Evolutionary conservation across 2,329 filamentous ascomycete species (phyloP).

Genomic region (Colletotrichum lupini): DNA sequence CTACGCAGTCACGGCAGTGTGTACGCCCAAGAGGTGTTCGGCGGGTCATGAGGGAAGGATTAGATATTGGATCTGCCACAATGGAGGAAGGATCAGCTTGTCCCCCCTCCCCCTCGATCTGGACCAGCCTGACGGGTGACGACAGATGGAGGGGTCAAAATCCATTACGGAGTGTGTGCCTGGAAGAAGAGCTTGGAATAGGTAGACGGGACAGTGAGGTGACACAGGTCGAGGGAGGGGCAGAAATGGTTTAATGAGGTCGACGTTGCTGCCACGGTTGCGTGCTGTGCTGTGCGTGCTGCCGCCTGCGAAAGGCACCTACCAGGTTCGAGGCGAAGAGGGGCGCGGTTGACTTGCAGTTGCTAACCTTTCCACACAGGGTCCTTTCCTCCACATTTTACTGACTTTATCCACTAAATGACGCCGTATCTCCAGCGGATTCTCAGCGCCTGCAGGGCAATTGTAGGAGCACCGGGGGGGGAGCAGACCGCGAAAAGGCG

Average conservation of each 20-base stretch:
- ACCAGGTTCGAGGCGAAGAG: neutral
- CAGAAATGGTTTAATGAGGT: slow-evolving; percentile 22
- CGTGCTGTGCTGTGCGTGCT: too few relatives aligned
- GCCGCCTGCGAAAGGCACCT: neutral
- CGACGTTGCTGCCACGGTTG: neutral
- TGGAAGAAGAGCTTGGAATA: neutral
- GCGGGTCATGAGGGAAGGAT: slow-evolving; percentile 3
- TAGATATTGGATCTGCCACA: slow-evolving; percentile 4
- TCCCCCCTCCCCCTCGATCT: slow-evolving; percentile 4
- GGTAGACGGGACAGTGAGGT: neutral
- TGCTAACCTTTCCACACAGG: slow-evolving; percentile 13
- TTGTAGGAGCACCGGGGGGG: slow-evolving; percentile 13
- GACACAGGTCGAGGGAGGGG: slow-evolving; percentile 21
- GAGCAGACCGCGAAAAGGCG: slow-evolving; percentile 28
- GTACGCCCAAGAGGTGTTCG: neutral
- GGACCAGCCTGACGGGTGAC: slow-evolving; percentile 16
- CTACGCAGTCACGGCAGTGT: neutral
- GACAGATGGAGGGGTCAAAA: slow-evolving; percentile 20
- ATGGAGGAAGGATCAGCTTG: slow-evolving; percentile 20
- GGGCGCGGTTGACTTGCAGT: slow-evolving; percentile 18
- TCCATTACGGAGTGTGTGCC: neutral
- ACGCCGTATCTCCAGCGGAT: slow-evolving; percentile 22
- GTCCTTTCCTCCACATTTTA: slow-evolving; percentile 22
- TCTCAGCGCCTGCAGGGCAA: slow-evolving; percentile 26
- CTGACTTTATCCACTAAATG: slow-evolving; percentile 16